Conservation (phyloP, 106 monocot species). For the Platanthera zijinensis region DNA sequence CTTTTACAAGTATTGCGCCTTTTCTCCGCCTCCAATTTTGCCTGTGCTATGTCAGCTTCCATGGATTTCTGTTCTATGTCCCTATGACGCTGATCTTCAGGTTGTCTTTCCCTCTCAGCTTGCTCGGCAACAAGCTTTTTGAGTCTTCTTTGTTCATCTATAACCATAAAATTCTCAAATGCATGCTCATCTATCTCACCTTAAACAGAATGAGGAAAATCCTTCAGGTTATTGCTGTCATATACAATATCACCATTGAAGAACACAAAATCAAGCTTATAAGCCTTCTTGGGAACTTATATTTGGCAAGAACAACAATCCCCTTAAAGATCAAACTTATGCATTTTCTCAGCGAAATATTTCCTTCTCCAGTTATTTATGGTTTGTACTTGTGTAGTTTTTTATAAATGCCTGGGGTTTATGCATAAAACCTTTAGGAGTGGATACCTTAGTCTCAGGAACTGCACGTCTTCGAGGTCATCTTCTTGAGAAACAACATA, state of each 20-base stretch:
- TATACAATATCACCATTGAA: constrained; percentile 65
- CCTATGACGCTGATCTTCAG: constrained; percentile 46
- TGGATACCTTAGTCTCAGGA: constrained; percentile 37
- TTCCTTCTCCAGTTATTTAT: too few species aligned
- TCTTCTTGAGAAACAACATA: too few species aligned
- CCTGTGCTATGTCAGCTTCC: constrained; percentile 59
- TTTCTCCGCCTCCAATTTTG: constrained; percentile 62
- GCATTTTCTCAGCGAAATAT: too few species aligned
- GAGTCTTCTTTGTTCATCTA: constrained; percentile 65
- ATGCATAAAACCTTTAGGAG: constrained; percentile 52
- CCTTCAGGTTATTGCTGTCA: constrained; percentile 66
- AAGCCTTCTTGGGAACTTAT: constrained; percentile 41
- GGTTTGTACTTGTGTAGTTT: too few species aligned
- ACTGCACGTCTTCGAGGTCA: constrained; percentile 48
- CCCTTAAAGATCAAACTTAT: too few species aligned
- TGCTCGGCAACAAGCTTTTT: constrained; percentile 60
- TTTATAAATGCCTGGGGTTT: constrained; percentile 13
- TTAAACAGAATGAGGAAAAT: constrained; percentile 54
- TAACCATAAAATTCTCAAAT: constrained; percentile 78
- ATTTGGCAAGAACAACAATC: too few species aligned
- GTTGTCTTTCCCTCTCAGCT: constrained; percentile 68
- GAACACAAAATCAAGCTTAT: constrained; percentile 84
- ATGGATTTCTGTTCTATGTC: constrained; percentile 53
- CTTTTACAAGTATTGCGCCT: constrained; percentile 31
- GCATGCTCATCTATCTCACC: constrained; percentile 45